These are phyloP conservation scores for Vigna reflexopilosa DNA, from an alignment of 306 rosid species.

Conservation along the genomic window DNA sequence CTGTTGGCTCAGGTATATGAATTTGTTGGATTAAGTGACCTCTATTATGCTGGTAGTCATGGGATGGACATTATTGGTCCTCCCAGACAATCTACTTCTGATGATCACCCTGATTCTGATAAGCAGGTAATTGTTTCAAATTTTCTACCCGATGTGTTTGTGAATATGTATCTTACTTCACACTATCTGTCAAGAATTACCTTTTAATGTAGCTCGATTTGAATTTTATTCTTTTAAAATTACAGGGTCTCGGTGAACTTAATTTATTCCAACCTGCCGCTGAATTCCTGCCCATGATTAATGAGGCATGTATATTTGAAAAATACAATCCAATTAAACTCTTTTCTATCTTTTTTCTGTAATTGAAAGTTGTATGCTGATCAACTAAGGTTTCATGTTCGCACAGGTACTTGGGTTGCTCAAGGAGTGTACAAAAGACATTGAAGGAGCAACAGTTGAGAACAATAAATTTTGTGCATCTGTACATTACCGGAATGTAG, in stretches of 20 bases:
- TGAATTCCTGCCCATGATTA: slow-evolving; percentile 78
- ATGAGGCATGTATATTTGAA: slow-evolving; percentile 59
- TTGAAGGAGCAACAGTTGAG: slow-evolving; percentile 84
- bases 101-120: slow-evolving; percentile 55
- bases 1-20: slow-evolving; percentile 65
- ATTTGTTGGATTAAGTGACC: slow-evolving; percentile 81
- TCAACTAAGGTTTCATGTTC: slow-evolving; percentile 29
- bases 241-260: slow-evolving; percentile 78
- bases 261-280: slow-evolving; percentile 91
- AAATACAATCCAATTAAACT: slow-evolving; percentile 3
- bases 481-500: slow-evolving; percentile 94
- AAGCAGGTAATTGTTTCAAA: slow-evolving; percentile 56
- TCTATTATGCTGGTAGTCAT: slow-evolving; percentile 96
- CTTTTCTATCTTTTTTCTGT: slow-evolving; percentile 26
- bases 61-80: slow-evolving; percentile 96
- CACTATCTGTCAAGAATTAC: not conserved
- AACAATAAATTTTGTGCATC: slow-evolving; percentile 88
- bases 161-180: slow-evolving; percentile 4
- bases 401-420: slow-evolving; percentile 69
- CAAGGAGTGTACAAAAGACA: slow-evolving; percentile 65
- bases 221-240: slow-evolving; percentile 22
- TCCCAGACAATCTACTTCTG: slow-evolving; percentile 56
- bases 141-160: not conserved
- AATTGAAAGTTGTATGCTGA: slow-evolving; percentile 24
- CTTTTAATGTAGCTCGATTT: not conserved